phyloP scores from a whole-genome alignment of 805 yeast species.

The Starmerella sp. region DNA sequence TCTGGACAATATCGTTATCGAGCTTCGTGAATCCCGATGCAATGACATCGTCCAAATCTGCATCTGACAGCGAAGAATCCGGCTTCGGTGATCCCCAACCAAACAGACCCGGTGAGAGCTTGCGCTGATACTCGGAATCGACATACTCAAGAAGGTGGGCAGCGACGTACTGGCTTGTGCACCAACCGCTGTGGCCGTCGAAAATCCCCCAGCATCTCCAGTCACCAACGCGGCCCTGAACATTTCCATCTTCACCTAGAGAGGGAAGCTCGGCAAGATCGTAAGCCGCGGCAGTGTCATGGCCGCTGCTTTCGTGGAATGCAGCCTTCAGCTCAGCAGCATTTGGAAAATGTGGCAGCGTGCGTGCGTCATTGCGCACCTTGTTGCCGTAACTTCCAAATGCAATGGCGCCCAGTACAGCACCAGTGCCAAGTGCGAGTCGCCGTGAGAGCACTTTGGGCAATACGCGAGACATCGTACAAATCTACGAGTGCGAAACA shows the following conservation, averaged over 20 bases:
- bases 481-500: too few relatives aligned
- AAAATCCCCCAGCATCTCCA: slow-evolving; percentile 69
- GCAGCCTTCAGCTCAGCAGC: slow-evolving; percentile 5
- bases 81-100: slow-evolving; percentile 12
- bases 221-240: slow-evolving; percentile 58
- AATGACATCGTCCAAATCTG: slow-evolving; percentile 65
- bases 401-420: background rate
- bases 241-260: slow-evolving; percentile 18
- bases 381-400: background rate
- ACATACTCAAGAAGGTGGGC: slow-evolving; percentile 65
- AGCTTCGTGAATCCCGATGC: slow-evolving; percentile 64
- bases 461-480: background rate
- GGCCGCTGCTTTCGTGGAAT: slow-evolving; percentile 7
- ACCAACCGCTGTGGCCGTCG: slow-evolving; percentile 97
- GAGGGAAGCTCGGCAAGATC: slow-evolving; percentile 15
- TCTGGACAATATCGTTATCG: slow-evolving; percentile 74
- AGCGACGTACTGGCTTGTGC: slow-evolving; percentile 68
- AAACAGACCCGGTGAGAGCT: slow-evolving; percentile 26
- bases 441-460: background rate
- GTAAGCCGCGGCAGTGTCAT: background rate
- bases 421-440: background rate
- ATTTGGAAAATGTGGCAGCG: slow-evolving; percentile 5
- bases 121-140: slow-evolving; percentile 42
- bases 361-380: slow-evolving; percentile 3
- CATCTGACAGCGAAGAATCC: slow-evolving; percentile 48